Percentiles rank a stretch among this genome's conserved stretches.
phyloP scores from a whole-genome alignment of 768 basidiomycete species.

The Tylopilus vinaceipallidus region DNA sequence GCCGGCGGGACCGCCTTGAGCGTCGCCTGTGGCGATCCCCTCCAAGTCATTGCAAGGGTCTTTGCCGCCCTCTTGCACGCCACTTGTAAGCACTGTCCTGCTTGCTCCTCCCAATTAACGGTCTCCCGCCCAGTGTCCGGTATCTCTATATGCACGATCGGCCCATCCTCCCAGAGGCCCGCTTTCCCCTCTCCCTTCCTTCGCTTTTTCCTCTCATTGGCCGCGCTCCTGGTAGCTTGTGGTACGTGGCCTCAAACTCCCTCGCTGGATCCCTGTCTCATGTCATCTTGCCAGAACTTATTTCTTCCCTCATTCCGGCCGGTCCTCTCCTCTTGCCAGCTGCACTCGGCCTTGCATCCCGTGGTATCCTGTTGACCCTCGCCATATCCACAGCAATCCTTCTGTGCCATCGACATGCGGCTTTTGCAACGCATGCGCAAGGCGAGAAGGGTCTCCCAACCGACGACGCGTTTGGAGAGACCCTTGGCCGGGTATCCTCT shows the following conservation, averaged over 20 bases:
- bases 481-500: conserved; percentile 24
- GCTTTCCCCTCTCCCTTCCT: conserved; percentile 13
- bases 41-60: conserved; percentile 15
- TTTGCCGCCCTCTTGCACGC: conserved; percentile 20
- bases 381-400: conserved; percentile 8
- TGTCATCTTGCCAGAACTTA: conserved; percentile 15
- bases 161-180: conserved; percentile 1
- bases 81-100: conserved; percentile 17
- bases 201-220: conserved; percentile 14
- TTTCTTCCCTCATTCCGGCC: conserved; percentile 24
- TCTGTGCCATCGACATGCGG: neutral
- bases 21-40: conserved; percentile 13
- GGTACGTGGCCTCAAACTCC: conserved; percentile 25
- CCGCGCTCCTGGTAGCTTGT: conserved; percentile 23
- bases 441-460: conserved; percentile 15
- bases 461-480: conserved; percentile 2
- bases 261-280: neutral
- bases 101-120: neutral
- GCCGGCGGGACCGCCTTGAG: conserved; percentile 22
- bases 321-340: conserved; percentile 27
- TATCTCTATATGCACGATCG: conserved; percentile 25
- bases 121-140: conserved; percentile 19
- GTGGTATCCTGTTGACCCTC: conserved; percentile 18
- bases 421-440: neutral
- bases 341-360: conserved; percentile 23